Base-by-base conservation (phyloP, 257 asterid species). In the Scutellaria galericulata region DNA sequence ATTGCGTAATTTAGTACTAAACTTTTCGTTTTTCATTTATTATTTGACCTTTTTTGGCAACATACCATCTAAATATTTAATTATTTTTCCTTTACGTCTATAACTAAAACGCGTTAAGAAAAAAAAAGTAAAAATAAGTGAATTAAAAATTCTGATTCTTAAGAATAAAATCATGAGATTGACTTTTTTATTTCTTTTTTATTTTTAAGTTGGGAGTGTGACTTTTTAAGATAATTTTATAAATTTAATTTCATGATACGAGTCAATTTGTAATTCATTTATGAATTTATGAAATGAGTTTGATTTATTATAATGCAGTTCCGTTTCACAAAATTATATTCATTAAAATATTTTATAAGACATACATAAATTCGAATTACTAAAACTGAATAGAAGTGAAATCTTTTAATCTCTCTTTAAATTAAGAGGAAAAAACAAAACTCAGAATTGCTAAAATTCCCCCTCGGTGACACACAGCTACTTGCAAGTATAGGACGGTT, bases 401-500 rank as follows among this genome's bases (percentile, higher is more conserved):
- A 24, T 24, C 27, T 24, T 24, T 24, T 2, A 24, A 24, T 24
- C 27, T 24, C 27, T 24, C 27, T 24, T 2, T 0, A 24, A 24
- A 24, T 24, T 24, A 24, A 24, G 27, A 24, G 27, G 27, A 24
- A 24, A 24, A 24, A 24, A 24, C 2, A 24, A 18, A 18, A 24
- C 1, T 24, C 1, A 24, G 18, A 47, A 35, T 18, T 10, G 20
- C 22, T 11, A 63, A 62, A 53, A 55, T 51, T 51, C 45, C 53
- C 46, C 44, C 37, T 50, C 51, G 50, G 41, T 64, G 57, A 57
- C 18, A 18, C 18, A 18, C 18, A 46, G 69, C 59, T 75, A 68
- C 55, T 24, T 41, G 12, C 13, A 7, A 74, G 56, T 10, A 41
- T 45, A 47, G 79, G 86, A 45, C 84, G 78, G 81, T 68, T 41